These are phyloP conservation scores for Melaleuca quinquenervia DNA, from an alignment of 345 rosid species.

Conservation along the genomic window DNA sequence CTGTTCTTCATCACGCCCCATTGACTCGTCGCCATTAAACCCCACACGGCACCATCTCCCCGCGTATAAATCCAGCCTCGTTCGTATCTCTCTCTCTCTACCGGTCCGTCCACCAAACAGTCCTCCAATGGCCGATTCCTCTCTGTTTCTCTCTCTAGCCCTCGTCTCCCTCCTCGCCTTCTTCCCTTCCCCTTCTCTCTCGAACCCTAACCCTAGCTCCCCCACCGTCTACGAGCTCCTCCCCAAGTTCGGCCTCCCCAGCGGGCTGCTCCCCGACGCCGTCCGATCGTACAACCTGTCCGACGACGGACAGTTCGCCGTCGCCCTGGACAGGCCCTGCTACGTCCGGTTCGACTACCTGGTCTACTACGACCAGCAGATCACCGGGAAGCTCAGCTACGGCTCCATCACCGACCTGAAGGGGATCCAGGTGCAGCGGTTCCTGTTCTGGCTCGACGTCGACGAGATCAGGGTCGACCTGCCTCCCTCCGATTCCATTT, in stretches of 20 bases:
- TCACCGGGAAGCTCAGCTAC: constrained; percentile 58
- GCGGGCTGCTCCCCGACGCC: constrained; percentile 59
- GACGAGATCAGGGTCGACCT: constrained; percentile 84
- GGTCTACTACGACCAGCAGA: constrained; percentile 58
- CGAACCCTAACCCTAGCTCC: neutral
- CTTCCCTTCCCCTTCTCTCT: no score
- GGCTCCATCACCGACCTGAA: constrained; percentile 64
- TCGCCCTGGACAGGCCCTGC: constrained; percentile 41
- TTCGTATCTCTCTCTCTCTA: neutral
- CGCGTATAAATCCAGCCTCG: neutral
- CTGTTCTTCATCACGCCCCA: neutral
- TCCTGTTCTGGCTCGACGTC: constrained; percentile 78
- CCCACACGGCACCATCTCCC: neutral
- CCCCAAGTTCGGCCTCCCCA: constrained; percentile 83
- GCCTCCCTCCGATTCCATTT: constrained; percentile 74
- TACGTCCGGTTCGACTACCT: constrained; percentile 70
- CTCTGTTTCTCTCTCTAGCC: neutral
- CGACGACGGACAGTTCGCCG: constrained; percentile 54
- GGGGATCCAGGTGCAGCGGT: constrained; percentile 72
- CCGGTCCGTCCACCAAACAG: neutral
- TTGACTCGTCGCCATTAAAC: neutral
- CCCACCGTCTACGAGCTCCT: constrained; percentile 64
- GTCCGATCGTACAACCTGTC: constrained; percentile 51
- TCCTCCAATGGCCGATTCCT: neutral
- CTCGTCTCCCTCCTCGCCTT: neutral